A percentile compares a stretch with the other conserved stretches of the same genome.
Evolutionary conservation across 768 basidiomycete genomes (phyloP).

Genomic region (Phlebiopsis gigantea): DNA sequence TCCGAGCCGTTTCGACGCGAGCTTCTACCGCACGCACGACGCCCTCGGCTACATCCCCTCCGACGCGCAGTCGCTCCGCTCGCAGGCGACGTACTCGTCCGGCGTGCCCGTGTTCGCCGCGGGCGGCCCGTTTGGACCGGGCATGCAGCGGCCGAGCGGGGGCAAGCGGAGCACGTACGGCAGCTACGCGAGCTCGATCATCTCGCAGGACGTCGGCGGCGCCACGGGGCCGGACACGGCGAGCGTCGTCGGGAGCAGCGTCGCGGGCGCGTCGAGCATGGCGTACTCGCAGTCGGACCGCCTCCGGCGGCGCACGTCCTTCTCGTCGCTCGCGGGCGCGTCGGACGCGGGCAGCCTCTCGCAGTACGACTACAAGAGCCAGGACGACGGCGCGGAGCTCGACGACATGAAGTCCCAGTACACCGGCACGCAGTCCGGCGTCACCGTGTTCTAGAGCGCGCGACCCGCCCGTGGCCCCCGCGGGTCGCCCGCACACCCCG

Average conservation of each 20-base stretch:
- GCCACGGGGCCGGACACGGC: conserved; percentile 52
- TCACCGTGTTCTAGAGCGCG: conserved; percentile 69
- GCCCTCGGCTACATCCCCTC: conserved; percentile 91
- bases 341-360: conserved; percentile 79
- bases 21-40: conserved; percentile 95
- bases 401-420: conserved; percentile 92
- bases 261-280: conserved; percentile 45
- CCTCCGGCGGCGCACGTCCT: conserved; percentile 70
- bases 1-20: conserved; percentile 91
- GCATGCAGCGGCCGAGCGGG: conserved; percentile 56
- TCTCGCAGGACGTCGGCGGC: conserved; percentile 85
- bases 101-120: conserved; percentile 80
- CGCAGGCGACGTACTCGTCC: conserved; percentile 94
- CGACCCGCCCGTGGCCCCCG: not conserved
- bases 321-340: conserved; percentile 67
- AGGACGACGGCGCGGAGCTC: conserved; percentile 72
- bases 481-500: not conserved
- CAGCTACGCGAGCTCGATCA: conserved; percentile 85
- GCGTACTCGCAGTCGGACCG: conserved; percentile 91
- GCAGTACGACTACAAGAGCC: conserved; percentile 82
- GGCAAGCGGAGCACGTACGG: conserved; percentile 74
- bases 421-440: conserved; percentile 75
- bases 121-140: conserved; percentile 65
- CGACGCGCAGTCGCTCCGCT: conserved; percentile 92
- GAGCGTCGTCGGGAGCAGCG: conserved; percentile 54